phyloP scores from a whole-genome alignment of 2,329 filamentous ascomycete genomes.

The Bisporella sp. region DNA sequence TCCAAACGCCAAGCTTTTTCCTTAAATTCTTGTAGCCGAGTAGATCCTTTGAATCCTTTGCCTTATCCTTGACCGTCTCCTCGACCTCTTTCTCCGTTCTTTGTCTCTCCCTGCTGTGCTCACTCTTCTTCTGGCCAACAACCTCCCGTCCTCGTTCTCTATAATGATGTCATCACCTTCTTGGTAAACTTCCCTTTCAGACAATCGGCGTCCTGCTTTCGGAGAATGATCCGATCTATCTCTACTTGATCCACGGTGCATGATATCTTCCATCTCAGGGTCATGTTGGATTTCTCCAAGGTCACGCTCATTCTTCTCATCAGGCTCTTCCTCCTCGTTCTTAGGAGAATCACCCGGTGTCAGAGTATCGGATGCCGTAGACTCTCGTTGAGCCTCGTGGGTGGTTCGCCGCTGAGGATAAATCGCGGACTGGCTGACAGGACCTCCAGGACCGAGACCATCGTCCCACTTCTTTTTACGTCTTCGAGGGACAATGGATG shows the following conservation, averaged over 20 bases:
- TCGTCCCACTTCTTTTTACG: slow-evolving; percentile 63
- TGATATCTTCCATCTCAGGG: slow-evolving; percentile 27
- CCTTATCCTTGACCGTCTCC: slow-evolving; percentile 32
- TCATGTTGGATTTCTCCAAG: slow-evolving; percentile 28
- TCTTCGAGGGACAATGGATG: slow-evolving; percentile 52
- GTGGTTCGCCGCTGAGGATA: slow-evolving; percentile 46
- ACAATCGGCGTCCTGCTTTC: slow-evolving; percentile 23
- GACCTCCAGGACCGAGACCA: slow-evolving; percentile 74
- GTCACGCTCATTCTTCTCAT: slow-evolving; percentile 18
- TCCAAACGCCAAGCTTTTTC: slow-evolving; percentile 26
- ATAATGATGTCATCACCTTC: slow-evolving; percentile 75
- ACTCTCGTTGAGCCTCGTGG: slow-evolving; percentile 17
- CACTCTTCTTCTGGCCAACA: slow-evolving; percentile 53
- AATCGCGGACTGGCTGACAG: slow-evolving; percentile 85
- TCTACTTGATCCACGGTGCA: slow-evolving; percentile 26
- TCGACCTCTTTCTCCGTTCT: slow-evolving; percentile 29
- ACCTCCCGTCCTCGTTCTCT: slow-evolving; percentile 88
- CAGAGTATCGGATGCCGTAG: slow-evolving; percentile 21
- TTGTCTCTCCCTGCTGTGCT: slow-evolving; percentile 2
- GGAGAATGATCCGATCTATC: slow-evolving; percentile 28
- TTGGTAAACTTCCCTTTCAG: slow-evolving; percentile 62
- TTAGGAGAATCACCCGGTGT: slow-evolving; percentile 23
- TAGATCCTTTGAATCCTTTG: slow-evolving; percentile 24
- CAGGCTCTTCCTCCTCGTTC: slow-evolving; percentile 12
- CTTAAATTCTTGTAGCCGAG: slow-evolving; percentile 17